phyloP scores from a whole-genome alignment of 805 yeast species.

The Blastobotrys parvus region DNA sequence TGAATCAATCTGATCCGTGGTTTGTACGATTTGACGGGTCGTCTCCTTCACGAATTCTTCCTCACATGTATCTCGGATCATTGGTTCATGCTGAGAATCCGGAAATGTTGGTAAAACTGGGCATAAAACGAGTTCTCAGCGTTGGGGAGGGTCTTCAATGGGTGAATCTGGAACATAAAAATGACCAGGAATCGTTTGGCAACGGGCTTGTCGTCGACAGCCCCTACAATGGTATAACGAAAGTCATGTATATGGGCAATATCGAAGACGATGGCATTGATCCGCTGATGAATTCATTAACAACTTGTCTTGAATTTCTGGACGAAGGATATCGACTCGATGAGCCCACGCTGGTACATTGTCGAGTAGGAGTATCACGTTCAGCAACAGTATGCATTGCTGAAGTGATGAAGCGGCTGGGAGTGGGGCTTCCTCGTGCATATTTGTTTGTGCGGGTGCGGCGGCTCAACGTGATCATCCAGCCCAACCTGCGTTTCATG shows the following conservation, averaged over 20 bases:
- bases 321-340: constrained; percentile 40
- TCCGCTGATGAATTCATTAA: constrained; percentile 53
- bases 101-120: constrained; percentile 51
- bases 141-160: constrained; percentile 79
- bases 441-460: constrained; percentile 85
- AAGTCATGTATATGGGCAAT: constrained; percentile 57
- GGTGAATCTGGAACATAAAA: constrained; percentile 31
- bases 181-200: constrained; percentile 1
- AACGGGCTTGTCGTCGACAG: constrained; percentile 1
- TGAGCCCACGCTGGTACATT: constrained; percentile 67
- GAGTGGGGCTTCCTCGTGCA: constrained; percentile 64
- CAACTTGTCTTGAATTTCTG: constrained; percentile 56
- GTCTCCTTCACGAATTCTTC: constrained; percentile 74
- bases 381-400: constrained; percentile 95
- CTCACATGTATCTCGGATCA: constrained; percentile 81
- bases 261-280: constrained; percentile 91
- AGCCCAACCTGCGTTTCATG: constrained; percentile 87
- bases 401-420: constrained; percentile 75
- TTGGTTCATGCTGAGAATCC: constrained; percentile 71
- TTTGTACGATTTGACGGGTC: constrained; percentile 44
- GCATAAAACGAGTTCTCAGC: constrained; percentile 66
- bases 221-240: constrained; percentile 29
- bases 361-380: constrained; percentile 92
- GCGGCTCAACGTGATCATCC: constrained; percentile 84
- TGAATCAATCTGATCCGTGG: constrained; percentile 16